Evolutionary conservation across 2,329 filamentous ascomycete species (phyloP).

Genomic region (Exserohilum turcica): DNA sequence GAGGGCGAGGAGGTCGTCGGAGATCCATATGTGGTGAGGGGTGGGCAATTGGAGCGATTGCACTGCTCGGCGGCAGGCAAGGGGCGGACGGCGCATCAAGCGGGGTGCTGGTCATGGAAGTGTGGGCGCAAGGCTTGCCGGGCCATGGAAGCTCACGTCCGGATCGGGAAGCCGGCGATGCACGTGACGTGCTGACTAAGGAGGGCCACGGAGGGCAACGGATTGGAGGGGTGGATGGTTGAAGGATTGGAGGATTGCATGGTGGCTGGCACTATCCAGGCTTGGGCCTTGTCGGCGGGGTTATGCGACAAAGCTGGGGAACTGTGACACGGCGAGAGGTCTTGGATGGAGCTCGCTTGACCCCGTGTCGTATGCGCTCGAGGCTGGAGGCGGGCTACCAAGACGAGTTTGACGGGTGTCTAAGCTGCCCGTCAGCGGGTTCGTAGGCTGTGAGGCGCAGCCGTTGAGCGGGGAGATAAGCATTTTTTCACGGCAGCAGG

Average conservation of each 20-base stretch:
- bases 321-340: conserved; percentile 9
- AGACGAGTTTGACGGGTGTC: conserved; percentile 10
- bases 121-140: conserved; percentile 14
- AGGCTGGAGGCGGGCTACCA: conserved; percentile 5
- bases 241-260: not conserved
- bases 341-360: conserved; percentile 6
- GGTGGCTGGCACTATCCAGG: not conserved
- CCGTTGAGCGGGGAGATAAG: not conserved
- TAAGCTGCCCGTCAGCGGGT: not conserved
- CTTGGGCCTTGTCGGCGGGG: not conserved
- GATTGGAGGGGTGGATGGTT: not conserved
- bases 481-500: too few species aligned
- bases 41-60: conserved; percentile 50
- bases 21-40: conserved; percentile 62
- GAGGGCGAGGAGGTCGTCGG: conserved; percentile 60
- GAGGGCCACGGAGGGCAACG: too few species aligned
- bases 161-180: conserved; percentile 12
- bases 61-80: conserved; percentile 58
- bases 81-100: conserved; percentile 56
- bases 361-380: not conserved
- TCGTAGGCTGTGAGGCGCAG: not conserved
- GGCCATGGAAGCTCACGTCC: conserved; percentile 10
- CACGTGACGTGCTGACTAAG: conserved; percentile 20
- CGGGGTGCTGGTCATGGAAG: conserved; percentile 31
- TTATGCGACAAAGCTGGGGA: conserved; percentile 14